Evolutionary conservation across 164 flowering plant species (phyloP).

Genomic region (Malania oleifera): DNA sequence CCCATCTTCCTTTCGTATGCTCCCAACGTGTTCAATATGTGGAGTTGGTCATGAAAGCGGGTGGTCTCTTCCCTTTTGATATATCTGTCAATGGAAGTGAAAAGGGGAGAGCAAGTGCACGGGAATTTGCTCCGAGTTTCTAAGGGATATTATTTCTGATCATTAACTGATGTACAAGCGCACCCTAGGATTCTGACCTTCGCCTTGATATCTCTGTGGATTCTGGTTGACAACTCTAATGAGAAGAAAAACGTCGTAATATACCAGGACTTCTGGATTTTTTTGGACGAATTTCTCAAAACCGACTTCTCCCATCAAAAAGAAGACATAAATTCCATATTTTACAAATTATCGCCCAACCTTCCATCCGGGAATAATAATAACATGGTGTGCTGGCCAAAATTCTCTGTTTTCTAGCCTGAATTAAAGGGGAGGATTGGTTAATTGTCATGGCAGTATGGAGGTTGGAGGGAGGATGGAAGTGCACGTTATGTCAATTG

Average conservation of each 20-base stretch:
- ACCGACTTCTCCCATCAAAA: too few species aligned
- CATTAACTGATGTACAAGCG: conserved; percentile 20
- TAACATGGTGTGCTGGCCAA: too few species aligned
- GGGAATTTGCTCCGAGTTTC: conserved; percentile 50
- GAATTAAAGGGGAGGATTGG: too few species aligned
- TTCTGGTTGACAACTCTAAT: background rate
- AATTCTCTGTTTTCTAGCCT: too few species aligned
- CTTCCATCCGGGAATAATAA: too few species aligned
- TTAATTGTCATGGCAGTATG: too few species aligned
- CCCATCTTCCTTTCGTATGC: conserved; percentile 59
- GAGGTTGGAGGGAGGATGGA: too few species aligned
- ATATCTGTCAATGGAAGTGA: conserved; percentile 57
- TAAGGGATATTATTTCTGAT: conserved; percentile 39
- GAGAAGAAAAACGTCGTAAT: background rate
- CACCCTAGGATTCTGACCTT: background rate
- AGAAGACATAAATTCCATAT: too few species aligned
- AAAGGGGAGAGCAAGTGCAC: conserved; percentile 48
- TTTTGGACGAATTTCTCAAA: conserved; percentile 6
- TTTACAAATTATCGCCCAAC: too few species aligned
- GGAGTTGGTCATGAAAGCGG: conserved; percentile 61
- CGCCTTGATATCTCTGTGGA: background rate
- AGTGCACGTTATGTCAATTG: too few species aligned
- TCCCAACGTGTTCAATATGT: conserved; percentile 48
- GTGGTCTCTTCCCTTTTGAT: conserved; percentile 45
- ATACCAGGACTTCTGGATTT: conserved; percentile 4